phyloP scores from a whole-genome alignment of 495 filamentous ascomycete species.

The Hypomontagnella submonticulosa region DNA sequence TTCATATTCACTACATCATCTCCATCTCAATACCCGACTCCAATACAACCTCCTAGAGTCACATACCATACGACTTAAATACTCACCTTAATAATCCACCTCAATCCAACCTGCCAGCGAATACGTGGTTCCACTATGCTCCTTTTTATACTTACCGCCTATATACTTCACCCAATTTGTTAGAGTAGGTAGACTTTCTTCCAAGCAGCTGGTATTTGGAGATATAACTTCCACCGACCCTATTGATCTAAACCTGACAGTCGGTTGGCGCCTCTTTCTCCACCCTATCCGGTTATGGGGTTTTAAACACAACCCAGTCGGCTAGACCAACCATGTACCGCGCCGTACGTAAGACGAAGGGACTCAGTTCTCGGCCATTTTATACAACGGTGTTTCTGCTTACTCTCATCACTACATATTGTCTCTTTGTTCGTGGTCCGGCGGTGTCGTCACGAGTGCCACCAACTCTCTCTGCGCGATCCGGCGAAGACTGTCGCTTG shows the following conservation, averaged over 20 bases:
- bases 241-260: too few species aligned
- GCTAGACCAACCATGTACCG: constrained; percentile 21
- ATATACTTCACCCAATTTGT: too few species aligned
- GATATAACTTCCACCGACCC: too few species aligned
- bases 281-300: constrained; percentile 19
- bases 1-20: constrained; percentile 15
- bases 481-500: constrained; percentile 72
- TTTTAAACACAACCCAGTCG: constrained; percentile 4
- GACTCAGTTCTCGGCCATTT: constrained; percentile 52
- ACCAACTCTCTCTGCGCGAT: constrained; percentile 22
- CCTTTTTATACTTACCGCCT: too few species aligned
- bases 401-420: constrained; percentile 50
- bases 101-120: too few species aligned
- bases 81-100: too few species aligned
- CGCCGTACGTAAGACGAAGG: constrained; percentile 19
- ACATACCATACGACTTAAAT: too few species aligned
- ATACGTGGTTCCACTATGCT: too few species aligned
- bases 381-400: constrained; percentile 52
- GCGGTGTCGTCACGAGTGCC: constrained; percentile 3
- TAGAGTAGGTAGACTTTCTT: too few species aligned
- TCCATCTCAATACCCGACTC: neutral
- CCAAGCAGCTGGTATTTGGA: too few species aligned
- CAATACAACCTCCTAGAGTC: too few species aligned
- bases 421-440: constrained; percentile 42
- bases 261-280: neutral